phyloP scores from a whole-genome alignment of 1,284 basidiomycete genomes.

The Coniferiporia weirii region DNA sequence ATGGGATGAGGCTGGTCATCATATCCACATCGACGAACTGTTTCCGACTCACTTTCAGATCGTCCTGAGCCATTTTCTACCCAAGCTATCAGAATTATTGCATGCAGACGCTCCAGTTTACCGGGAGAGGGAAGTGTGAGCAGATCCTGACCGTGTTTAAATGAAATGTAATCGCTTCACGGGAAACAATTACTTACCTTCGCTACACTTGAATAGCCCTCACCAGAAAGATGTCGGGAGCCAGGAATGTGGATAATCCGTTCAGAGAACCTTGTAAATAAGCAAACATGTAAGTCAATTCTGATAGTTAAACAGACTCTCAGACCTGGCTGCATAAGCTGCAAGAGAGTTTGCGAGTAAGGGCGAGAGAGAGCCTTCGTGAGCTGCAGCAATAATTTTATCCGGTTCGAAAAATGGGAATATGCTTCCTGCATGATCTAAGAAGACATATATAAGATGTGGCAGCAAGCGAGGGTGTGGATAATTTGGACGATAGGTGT shows the following conservation, averaged over 20 bases:
- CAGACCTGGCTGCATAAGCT: conserved; percentile 12
- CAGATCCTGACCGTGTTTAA: neutral
- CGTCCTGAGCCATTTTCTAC: conserved; percentile 9
- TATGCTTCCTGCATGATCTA: conserved; percentile 4
- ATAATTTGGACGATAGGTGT: conserved; percentile 5
- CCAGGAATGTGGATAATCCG: conserved; percentile 2
- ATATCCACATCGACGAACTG: neutral
- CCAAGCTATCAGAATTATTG: conserved; percentile 10
- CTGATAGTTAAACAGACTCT: neutral
- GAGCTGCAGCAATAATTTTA: neutral
- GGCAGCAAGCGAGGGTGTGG: conserved; percentile 8
- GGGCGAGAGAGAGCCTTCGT: conserved; percentile 1
- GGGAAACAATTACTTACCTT: neutral
- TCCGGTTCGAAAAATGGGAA: conserved; percentile 12
- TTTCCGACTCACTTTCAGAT: conserved; percentile 1
- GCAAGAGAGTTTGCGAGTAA: conserved; percentile 11
- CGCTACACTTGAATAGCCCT: neutral
- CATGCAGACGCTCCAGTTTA: conserved; percentile 7
- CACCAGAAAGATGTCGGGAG: conserved; percentile 6
- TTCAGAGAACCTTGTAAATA: conserved; percentile 9
- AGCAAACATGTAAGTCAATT: neutral
- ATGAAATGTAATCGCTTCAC: neutral
- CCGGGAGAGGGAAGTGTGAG: neutral
- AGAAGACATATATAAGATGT: conserved; percentile 8
- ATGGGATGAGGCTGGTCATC: neutral